Evolutionary conservation across 345 rosid genomes (phyloP).

Genomic region (Pistacia integerrima): DNA sequence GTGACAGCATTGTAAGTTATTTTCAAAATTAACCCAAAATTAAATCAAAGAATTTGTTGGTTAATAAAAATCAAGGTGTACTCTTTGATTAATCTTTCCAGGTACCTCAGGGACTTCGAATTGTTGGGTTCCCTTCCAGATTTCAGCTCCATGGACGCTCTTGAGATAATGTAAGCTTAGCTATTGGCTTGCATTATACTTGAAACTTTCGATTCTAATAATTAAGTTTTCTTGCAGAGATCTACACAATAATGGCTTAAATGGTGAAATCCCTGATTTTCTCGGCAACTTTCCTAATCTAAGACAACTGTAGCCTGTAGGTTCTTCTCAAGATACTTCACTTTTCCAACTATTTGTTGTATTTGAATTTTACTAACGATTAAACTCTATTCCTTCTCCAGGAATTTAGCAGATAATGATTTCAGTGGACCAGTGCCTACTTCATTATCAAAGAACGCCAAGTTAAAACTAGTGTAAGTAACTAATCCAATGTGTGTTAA

Average conservation of each 20-base stretch:
- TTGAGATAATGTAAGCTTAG: slow-evolving; percentile 23
- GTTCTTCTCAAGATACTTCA: background rate
- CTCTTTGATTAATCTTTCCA: slow-evolving; percentile 4
- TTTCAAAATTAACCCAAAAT: background rate
- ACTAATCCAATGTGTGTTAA: too few species aligned
- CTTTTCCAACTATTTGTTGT: background rate
- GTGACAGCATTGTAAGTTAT: slow-evolving; percentile 41
- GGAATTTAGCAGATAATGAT: too few species aligned
- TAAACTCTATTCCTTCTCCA: too few species aligned
- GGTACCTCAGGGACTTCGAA: slow-evolving; percentile 33
- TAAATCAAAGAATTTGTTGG: too few species aligned
- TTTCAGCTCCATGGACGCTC: slow-evolving; percentile 28
- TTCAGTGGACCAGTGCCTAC: slow-evolving; percentile 31
- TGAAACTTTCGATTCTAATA: background rate
- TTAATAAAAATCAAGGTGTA: background rate
- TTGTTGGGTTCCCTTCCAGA: slow-evolving; percentile 21
- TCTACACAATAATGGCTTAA: slow-evolving; percentile 25
- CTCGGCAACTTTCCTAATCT: slow-evolving; percentile 21
- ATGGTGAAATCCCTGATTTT: slow-evolving; percentile 30
- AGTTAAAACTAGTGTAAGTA: slow-evolving; percentile 34
- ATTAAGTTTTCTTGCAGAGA: slow-evolving; percentile 15
- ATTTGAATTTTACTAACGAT: background rate
- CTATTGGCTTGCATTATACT: background rate
- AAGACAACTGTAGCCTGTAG: slow-evolving; percentile 19
- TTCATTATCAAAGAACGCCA: slow-evolving; percentile 31